Conservation (phyloP, 768 basidiomycete species). For the Mycena crocata region DNA sequence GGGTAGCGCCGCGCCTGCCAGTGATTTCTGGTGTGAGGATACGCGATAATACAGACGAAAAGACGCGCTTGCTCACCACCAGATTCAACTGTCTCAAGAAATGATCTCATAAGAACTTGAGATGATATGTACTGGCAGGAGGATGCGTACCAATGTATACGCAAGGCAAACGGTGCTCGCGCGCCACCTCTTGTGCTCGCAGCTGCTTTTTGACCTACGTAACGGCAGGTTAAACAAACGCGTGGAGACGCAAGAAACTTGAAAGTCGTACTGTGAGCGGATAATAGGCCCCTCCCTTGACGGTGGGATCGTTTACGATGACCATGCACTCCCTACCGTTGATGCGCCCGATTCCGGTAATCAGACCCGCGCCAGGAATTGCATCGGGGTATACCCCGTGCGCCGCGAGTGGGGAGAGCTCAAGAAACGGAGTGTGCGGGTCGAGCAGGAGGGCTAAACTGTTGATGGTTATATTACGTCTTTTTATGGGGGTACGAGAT, state of each 20-base stretch:
- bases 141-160: slow-evolving; percentile 83
- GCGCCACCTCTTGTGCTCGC: slow-evolving; percentile 94
- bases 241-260: background rate
- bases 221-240: background rate
- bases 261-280: slow-evolving; percentile 73
- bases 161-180: slow-evolving; percentile 90
- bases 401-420: slow-evolving; percentile 87
- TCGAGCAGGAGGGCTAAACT: slow-evolving; percentile 85
- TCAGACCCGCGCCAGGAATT: slow-evolving; percentile 90
- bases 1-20: slow-evolving; percentile 94
- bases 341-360: slow-evolving; percentile 87
- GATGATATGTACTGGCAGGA: background rate
- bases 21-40: slow-evolving; percentile 61
- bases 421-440: slow-evolving; percentile 89
- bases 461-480: background rate
- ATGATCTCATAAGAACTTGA: slow-evolving; percentile 22
- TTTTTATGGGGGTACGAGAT: background rate
- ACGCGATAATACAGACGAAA: slow-evolving; percentile 4
- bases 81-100: slow-evolving; percentile 77
- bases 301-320: slow-evolving; percentile 94
- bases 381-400: slow-evolving; percentile 86
- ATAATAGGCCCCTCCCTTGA: slow-evolving; percentile 94
- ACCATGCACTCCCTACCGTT: slow-evolving; percentile 88
- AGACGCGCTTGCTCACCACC: slow-evolving; percentile 58
- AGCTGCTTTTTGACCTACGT: slow-evolving; percentile 98